Evolutionary conservation across 164 flowering plant species (phyloP).

Genomic region (Platanus orientalis): DNA sequence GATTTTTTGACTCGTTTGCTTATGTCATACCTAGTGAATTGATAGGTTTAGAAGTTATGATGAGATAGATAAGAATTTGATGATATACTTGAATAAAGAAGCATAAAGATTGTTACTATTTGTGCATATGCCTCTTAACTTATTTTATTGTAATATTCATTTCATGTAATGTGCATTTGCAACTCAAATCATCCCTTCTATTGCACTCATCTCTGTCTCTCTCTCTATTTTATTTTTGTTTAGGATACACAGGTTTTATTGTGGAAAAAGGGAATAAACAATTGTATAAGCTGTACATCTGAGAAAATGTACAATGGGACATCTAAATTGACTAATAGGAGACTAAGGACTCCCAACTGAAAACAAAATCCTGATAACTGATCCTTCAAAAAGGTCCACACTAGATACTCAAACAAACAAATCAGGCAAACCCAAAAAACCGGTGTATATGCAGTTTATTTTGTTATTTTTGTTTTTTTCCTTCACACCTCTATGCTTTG

Average conservation of each 20-base stretch:
- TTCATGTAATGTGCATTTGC: not conserved
- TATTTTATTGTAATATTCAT: not conserved
- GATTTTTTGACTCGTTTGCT: too few species aligned
- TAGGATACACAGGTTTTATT: not conserved
- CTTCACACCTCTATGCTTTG: not conserved
- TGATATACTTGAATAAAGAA: not conserved
- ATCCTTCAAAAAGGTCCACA: too few species aligned
- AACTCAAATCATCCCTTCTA: not conserved
- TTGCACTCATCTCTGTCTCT: too few species aligned
- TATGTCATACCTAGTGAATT: not conserved
- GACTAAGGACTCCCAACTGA: too few species aligned
- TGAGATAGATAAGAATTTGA: not conserved
- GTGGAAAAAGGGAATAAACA: too few species aligned
- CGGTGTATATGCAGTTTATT: too few species aligned
- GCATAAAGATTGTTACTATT: not conserved
- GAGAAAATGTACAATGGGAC: too few species aligned
- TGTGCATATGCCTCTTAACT: not conserved
- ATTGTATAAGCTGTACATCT: too few species aligned
- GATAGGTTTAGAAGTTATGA: not conserved
- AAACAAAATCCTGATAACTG: not conserved
- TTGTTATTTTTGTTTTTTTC: too few species aligned
- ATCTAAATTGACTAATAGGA: too few species aligned
- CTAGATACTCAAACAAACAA: too few species aligned
- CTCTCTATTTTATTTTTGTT: not conserved
- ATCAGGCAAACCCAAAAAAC: too few species aligned